Conservation (phyloP, 78 protist species). For the Speleostelium caveatum region DNA sequence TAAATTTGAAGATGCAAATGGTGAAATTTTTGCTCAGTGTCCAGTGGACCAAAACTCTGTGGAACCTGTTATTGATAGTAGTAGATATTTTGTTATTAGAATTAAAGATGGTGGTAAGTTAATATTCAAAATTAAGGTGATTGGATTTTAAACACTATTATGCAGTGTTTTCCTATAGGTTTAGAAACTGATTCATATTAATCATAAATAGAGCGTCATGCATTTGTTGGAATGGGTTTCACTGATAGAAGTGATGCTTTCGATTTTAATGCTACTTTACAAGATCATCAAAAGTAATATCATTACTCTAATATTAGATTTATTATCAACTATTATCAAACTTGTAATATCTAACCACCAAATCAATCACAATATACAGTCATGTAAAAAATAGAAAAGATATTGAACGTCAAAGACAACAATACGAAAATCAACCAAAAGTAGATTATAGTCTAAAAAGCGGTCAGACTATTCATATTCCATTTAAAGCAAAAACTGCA, state of each 20-base stretch:
- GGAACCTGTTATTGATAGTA: slow-evolving; percentile 84
- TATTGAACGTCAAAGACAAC: slow-evolving; percentile 31
- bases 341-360: background rate
- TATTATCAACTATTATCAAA: background rate
- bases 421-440: slow-evolving; percentile 64
- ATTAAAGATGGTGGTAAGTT: slow-evolving; percentile 82
- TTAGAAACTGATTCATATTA: too few relatives aligned
- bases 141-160: background rate
- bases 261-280: slow-evolving; percentile 85
- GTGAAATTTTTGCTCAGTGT: slow-evolving; percentile 85
- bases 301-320: background rate
- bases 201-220: too few relatives aligned
- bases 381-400: slow-evolving; percentile 64
- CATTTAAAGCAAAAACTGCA: slow-evolving; percentile 35
- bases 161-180: too few relatives aligned
- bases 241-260: slow-evolving; percentile 87
- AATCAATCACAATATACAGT: background rate
- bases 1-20: slow-evolving; percentile 71
- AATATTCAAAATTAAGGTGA: background rate
- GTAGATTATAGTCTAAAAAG: slow-evolving; percentile 54
- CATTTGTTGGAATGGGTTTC: slow-evolving; percentile 87
- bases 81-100: slow-evolving; percentile 85
- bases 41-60: slow-evolving; percentile 78
- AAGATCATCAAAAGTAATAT: slow-evolving; percentile 82
- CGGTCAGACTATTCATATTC: slow-evolving; percentile 74